Evolutionary conservation across 345 rosid genomes (phyloP), one percentile per base, ranked within the genome.

Genomic region (Pistacia atlantica): DNA sequence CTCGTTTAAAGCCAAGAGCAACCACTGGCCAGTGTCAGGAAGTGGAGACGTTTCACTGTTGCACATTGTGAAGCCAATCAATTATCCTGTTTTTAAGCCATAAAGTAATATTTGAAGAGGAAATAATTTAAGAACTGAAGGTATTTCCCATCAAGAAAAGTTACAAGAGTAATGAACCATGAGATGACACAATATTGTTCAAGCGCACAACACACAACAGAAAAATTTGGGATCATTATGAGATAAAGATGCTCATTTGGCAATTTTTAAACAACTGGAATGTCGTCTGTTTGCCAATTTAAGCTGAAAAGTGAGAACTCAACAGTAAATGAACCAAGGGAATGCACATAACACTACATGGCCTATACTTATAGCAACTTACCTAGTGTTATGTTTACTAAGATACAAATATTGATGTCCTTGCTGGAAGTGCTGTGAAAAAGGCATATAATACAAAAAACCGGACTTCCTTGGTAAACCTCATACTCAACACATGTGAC

Each of bases 11-110:
- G 96, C 89, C n/a, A 93, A 82, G 69, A 95, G 89, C 70, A 95
- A 70, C 99, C 97, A 93, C 79, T 95, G 99, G 68, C 98, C 99
- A 61, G 96, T 84, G 77, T 95, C 97, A 46, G 99, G 98, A 75
- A 95, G 97, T 70, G 98, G 99, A 78, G 78, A 13, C 8, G 93
- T 80, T 25, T 86, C 84, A 67, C 99, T 95, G 90, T 79, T 77
- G 73, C 83, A 80, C 38, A 83, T 61, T 0, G 69, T 49, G 77
- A 81, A 79, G 75, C 68, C 71, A 79, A 80, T 72, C 72, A 31
- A 65, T 70, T 62, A 59, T 68, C 67, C 65, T 62, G 28, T 71
- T 69, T 61, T 49, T 33, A 65, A 57, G 31, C 62, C 12, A 46
- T 8, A 54, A 20, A 55, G 67, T 22, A 54, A 46, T 25, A 48